phyloP scores from a whole-genome alignment of 192 early-diverging fungal genomes.

The Dissophora ornata region DNA sequence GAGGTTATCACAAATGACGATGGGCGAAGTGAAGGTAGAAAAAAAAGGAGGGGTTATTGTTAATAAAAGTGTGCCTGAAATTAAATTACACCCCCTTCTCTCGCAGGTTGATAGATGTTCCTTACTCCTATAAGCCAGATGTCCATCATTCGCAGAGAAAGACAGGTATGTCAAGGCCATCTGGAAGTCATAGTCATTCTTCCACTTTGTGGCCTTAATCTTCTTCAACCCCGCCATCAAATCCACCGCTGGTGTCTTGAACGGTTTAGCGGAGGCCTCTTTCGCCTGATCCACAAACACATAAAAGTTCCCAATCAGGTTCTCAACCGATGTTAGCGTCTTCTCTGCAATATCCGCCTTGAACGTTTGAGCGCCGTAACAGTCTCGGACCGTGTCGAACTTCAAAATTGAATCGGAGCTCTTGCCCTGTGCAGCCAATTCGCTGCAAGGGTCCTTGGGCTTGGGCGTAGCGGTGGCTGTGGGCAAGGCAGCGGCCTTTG shows the following conservation, averaged over 20 bases:
- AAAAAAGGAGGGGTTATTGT: too few species aligned
- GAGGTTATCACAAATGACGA: background rate
- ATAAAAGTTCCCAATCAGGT: constrained; percentile 47
- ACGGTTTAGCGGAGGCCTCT: constrained; percentile 6
- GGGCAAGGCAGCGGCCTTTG: background rate
- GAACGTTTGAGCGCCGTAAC: constrained; percentile 39
- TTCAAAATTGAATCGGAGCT: constrained; percentile 6
- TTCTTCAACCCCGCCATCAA: constrained; percentile 40
- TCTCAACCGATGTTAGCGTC: constrained; percentile 39
- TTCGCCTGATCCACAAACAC: constrained; percentile 44
- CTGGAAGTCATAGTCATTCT: constrained; percentile 45
- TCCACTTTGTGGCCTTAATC: constrained; percentile 38
- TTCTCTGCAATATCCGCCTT: constrained; percentile 34
- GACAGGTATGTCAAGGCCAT: constrained; percentile 51
- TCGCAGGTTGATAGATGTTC: background rate
- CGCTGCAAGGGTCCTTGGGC: constrained; percentile 32
- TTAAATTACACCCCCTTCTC: too few species aligned
- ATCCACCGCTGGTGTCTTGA: constrained; percentile 35
- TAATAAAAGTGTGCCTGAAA: too few species aligned
- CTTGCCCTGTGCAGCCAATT: constrained; percentile 34
- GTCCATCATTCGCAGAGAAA: constrained; percentile 47
- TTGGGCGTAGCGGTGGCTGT: constrained; percentile 4
- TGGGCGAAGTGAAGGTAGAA: background rate
- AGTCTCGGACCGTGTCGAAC: constrained; percentile 30
- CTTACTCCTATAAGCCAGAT: constrained; percentile 48